Percentiles rank a stretch among this genome's conserved stretches.
Evolutionary conservation across 2,329 filamentous ascomycete species (phyloP).

Genomic region (Xylaria sp.): DNA sequence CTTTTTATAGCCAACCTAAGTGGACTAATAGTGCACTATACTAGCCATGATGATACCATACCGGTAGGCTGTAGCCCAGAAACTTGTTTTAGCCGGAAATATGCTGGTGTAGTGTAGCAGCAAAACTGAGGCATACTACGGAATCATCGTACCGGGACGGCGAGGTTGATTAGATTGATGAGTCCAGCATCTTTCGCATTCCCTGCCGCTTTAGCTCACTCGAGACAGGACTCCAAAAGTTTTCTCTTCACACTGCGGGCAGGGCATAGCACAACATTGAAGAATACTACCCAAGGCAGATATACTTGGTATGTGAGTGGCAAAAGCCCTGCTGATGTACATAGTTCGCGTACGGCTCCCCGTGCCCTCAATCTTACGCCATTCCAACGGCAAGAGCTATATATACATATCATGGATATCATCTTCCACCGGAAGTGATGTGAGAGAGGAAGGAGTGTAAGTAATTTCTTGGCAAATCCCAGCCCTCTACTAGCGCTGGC

Average conservation of each 20-base stretch:
- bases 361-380: constrained; percentile 21
- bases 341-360: not conserved
- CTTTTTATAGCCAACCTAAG: too few species aligned
- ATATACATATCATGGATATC: not conserved
- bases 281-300: not conserved
- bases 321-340: constrained; percentile 11
- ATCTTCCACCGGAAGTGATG: constrained; percentile 2
- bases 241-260: not conserved
- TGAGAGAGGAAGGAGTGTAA: constrained; percentile 14
- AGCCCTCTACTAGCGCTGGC: constrained; percentile 5
- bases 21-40: not conserved
- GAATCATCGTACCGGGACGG: constrained; percentile 11
- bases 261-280: not conserved
- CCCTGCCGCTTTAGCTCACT: constrained; percentile 5
- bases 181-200: constrained; percentile 3
- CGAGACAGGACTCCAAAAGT: not conserved
- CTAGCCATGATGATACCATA: constrained; percentile 23
- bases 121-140: constrained; percentile 7
- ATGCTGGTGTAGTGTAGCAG: not conserved
- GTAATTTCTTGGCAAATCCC: constrained; percentile 29
- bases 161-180: constrained; percentile 5
- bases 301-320: constrained; percentile 9
- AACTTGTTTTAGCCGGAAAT: constrained; percentile 35
- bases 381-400: constrained; percentile 13
- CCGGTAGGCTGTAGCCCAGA: constrained; percentile 11